A percentile compares a stretch with the other conserved stretches of the same genome.
Evolutionary conservation across 1,139 yeast genomes (phyloP).

Genomic region (Pichia sp.): DNA sequence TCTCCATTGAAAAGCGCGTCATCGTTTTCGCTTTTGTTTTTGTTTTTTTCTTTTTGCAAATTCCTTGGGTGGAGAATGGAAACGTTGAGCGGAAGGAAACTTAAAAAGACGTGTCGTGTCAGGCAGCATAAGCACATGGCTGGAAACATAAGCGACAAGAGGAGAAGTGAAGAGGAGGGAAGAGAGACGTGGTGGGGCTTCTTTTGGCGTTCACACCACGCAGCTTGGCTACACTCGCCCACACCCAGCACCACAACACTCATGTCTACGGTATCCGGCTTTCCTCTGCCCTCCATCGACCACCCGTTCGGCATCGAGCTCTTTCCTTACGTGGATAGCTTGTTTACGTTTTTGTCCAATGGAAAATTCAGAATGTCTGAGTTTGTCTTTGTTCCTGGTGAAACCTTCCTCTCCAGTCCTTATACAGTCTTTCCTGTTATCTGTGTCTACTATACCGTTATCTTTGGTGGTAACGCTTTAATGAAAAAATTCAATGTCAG

Average conservation of each 20-base stretch:
- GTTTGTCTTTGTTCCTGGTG: slow-evolving; percentile 49
- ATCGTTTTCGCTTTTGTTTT: too few relatives aligned
- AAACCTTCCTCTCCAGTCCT: slow-evolving; percentile 53
- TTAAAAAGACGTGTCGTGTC: too few relatives aligned
- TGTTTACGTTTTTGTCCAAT: slow-evolving; percentile 36
- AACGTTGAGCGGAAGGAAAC: too few relatives aligned
- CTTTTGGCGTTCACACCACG: too few relatives aligned
- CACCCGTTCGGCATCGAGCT: slow-evolving; percentile 59
- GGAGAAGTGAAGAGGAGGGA: too few relatives aligned
- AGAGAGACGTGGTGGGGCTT: too few relatives aligned
- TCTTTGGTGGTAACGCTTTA: slow-evolving; percentile 60
- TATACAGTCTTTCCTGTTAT: slow-evolving; percentile 53
- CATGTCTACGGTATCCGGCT: slow-evolving; percentile 20
- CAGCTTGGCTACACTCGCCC: neutral
- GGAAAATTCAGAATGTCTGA: slow-evolving; percentile 55
- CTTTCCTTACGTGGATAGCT: slow-evolving; percentile 53
- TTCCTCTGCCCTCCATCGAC: slow-evolving; percentile 33
- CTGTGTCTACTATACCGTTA: slow-evolving; percentile 56
- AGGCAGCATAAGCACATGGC: too few relatives aligned
- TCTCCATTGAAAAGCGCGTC: too few relatives aligned
- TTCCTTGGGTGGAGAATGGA: too few relatives aligned
- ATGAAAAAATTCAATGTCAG: slow-evolving; percentile 45
- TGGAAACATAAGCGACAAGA: too few relatives aligned
- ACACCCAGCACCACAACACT: slow-evolving; percentile 1
- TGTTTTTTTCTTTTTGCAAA: too few relatives aligned